Conservation (phyloP, 1,284 basidiomycete genomes). For the Trichosporon coremiiforme region DNA sequence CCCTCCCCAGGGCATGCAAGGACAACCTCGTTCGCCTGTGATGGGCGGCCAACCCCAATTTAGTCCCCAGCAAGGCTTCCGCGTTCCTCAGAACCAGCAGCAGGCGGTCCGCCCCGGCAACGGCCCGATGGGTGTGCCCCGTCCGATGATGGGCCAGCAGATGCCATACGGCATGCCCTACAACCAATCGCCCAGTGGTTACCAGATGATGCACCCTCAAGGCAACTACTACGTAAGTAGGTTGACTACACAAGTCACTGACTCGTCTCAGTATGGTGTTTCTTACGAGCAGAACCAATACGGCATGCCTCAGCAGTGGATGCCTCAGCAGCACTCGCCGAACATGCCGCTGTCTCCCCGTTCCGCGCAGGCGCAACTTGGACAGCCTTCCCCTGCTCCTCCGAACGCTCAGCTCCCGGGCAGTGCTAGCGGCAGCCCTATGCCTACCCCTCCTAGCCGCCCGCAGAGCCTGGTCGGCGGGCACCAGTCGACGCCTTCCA, state of each 20-base stretch:
- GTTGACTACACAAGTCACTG: neutral
- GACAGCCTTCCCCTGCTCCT: slow-evolving; percentile 42
- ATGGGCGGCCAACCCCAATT: slow-evolving; percentile 33
- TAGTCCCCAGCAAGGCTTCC: slow-evolving; percentile 41
- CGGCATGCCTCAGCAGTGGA: slow-evolving; percentile 15
- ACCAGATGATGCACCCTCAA: slow-evolving; percentile 47
- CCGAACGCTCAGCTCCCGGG: slow-evolving; percentile 36
- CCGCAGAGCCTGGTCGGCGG: slow-evolving; percentile 41
- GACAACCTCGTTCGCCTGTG: slow-evolving; percentile 44
- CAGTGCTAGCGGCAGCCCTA: slow-evolving; percentile 42
- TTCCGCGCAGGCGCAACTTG: slow-evolving; percentile 35
- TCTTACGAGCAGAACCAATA: slow-evolving; percentile 10
- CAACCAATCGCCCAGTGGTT: slow-evolving; percentile 36
- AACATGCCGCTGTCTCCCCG: slow-evolving; percentile 47
- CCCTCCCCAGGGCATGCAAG: slow-evolving; percentile 37
- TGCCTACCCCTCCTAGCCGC: slow-evolving; percentile 46
- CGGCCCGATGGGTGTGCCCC: slow-evolving; percentile 24
- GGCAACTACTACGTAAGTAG: slow-evolving; percentile 43
- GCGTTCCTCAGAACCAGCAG: slow-evolving; percentile 30
- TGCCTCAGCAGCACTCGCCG: slow-evolving; percentile 36
- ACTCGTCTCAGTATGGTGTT: slow-evolving; percentile 11
- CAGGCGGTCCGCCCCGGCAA: slow-evolving; percentile 28
- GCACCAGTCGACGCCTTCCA: slow-evolving; percentile 39
- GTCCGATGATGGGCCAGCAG: slow-evolving; percentile 32
- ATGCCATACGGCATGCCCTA: slow-evolving; percentile 40